Evolutionary conservation across 2,329 filamentous ascomycete species (phyloP), one percentile per base, ranked within the genome.

Genomic region (Tolypocladium album): DNA sequence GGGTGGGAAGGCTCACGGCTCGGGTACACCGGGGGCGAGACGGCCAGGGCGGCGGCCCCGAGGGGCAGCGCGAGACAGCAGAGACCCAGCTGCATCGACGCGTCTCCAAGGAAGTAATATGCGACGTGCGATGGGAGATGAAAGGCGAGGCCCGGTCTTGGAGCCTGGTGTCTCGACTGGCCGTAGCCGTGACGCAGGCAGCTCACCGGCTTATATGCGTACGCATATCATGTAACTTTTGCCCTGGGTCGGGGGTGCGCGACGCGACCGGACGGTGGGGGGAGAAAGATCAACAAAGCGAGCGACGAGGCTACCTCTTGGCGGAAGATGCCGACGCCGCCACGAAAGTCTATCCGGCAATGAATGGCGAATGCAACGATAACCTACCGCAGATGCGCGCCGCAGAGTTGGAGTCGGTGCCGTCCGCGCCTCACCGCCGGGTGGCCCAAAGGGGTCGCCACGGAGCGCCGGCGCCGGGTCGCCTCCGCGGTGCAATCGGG

Each of bases 21-120:
- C 9, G 68, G 68, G 47, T 69, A 67, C 12, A 71, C 65, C 1
- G 63, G 52, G 9, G 68, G 68, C 17, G 67, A 69, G 13, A 61
- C 59, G 6, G 63, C 61, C 24, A 58, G 13, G 8, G 58, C 57
- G 24, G 60, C 57, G 20, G 42, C 57, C 22, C 36, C 59, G 31
- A 62, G 36, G 24, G 61, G 57, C 59, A 57, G 55, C 55, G 55
- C 55, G 55, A 57, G 55, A 17, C 50, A 15, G 31, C 1, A 38
- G 17, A 55, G 31, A 17, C 3, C 34, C 27, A 52, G 27, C 17
- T 20, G 50, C 50, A 55, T 55, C 1, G 50, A 13, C 50, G 31
- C 31, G 50, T 38, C 31, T 55, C 12, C 4, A 20, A 13, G 6
- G 15, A 22, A 22, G 0, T 2, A 36, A 1, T 38, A 6, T 8